Conservation (phyloP, 2,329 filamentous ascomycete genomes). For the Colletotrichum agaves region DNA sequence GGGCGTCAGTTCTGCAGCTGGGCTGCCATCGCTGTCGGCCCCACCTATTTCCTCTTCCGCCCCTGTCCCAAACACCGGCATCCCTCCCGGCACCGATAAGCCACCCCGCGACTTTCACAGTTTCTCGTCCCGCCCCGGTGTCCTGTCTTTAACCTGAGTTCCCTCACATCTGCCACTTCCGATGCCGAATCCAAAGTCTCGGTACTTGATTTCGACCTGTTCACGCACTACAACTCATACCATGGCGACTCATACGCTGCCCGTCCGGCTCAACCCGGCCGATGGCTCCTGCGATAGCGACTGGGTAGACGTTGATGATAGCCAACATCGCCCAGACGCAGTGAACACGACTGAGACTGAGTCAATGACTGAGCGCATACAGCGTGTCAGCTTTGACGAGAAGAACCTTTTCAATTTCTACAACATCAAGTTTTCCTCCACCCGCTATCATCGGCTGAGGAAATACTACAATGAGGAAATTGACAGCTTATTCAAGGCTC, state of each 20-base stretch:
- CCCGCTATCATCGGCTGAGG: constrained; percentile 51
- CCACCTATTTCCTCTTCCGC: constrained; percentile 1
- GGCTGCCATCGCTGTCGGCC: constrained; percentile 18
- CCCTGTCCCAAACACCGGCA: constrained; percentile 15
- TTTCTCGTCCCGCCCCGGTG: background rate
- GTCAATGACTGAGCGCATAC: constrained; percentile 54
- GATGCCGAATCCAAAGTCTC: background rate
- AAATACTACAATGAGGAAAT: constrained; percentile 57
- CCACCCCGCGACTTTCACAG: constrained; percentile 12
- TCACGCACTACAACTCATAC: background rate
- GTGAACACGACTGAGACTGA: constrained; percentile 36
- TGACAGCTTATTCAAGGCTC: constrained; percentile 40
- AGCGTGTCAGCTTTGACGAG: constrained; percentile 57
- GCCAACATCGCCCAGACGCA: background rate
- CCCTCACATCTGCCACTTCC: constrained; percentile 9
- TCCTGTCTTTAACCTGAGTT: constrained; percentile 21
- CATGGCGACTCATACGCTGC: constrained; percentile 6
- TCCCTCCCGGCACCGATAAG: constrained; percentile 30
- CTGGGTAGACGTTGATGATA: constrained; percentile 18
- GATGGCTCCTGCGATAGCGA: background rate
- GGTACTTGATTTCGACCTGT: background rate
- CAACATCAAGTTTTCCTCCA: constrained; percentile 57
- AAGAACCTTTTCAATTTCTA: constrained; percentile 60
- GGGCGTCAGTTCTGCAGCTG: background rate
- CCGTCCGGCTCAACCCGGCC: background rate